phyloP scores from a whole-genome alignment of 1,284 basidiomycete species.

The Cutaneotrichosporon sp. region DNA sequence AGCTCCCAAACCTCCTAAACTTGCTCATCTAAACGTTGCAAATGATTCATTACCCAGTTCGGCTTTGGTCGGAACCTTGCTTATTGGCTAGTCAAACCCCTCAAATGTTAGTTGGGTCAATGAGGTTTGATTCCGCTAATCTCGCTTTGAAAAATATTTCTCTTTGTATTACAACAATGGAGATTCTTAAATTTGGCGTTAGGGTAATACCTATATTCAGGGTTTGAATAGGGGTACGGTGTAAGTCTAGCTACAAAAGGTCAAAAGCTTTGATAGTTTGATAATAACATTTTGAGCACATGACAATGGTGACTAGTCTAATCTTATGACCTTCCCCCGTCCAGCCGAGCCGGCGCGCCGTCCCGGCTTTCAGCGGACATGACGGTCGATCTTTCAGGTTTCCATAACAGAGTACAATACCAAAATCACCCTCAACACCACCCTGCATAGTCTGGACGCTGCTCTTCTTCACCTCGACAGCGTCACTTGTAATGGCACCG shows the following conservation, averaged over 20 bases:
- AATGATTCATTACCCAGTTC: neutral
- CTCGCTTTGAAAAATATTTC: too few relatives aligned
- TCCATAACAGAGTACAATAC: neutral
- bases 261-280: too few relatives aligned
- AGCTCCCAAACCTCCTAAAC: too few relatives aligned
- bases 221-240: too few relatives aligned
- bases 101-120: neutral
- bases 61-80: neutral
- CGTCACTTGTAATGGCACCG: neutral
- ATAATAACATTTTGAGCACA: neutral
- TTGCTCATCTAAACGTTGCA: neutral
- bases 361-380: constrained; percentile 3
- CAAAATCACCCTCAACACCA: neutral
- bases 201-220: too few relatives aligned
- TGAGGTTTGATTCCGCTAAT: too few relatives aligned
- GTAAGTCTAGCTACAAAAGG: too few relatives aligned
- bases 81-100: neutral
- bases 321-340: neutral
- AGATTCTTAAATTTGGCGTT: too few relatives aligned
- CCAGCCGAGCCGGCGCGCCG: neutral
- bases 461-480: neutral
- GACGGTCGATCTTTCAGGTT: neutral
- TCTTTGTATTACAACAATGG: too few relatives aligned
- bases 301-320: neutral
- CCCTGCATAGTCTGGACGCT: neutral